These are phyloP conservation scores for Pneumocystis jirovecii DNA, from an alignment of 1,139 yeast species.

Conservation along the genomic window DNA sequence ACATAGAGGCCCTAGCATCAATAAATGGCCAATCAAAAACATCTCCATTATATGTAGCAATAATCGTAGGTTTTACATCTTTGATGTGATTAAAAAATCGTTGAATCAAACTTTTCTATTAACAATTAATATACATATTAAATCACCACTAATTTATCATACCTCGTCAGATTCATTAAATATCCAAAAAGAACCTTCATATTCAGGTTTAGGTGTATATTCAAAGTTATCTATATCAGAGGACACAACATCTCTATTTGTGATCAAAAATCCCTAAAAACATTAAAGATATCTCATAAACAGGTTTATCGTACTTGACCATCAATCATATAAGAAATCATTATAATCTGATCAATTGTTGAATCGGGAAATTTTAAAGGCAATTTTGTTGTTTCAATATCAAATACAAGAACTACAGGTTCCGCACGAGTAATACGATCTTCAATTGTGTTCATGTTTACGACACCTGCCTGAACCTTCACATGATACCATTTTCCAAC, in stretches of 20 bases:
- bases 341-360: constrained; percentile 86
- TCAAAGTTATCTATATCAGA: constrained; percentile 94
- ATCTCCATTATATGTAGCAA: constrained; percentile 96
- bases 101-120: constrained; percentile 41
- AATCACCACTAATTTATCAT: not conserved
- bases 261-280: constrained; percentile 57
- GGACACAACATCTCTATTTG: constrained; percentile 85
- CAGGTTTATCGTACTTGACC: constrained; percentile 37
- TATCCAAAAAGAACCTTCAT: constrained; percentile 75
- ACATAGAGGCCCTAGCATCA: constrained; percentile 67
- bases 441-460: constrained; percentile 44
- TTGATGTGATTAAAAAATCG: constrained; percentile 82
- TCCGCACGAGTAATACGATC: constrained; percentile 89
- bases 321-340: constrained; percentile 98
- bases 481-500: constrained; percentile 96
- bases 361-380: constrained; percentile 94
- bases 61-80: constrained; percentile 81
- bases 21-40: constrained; percentile 99
- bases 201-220: constrained; percentile 94
- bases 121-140: not conserved
- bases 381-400: constrained; percentile 93
- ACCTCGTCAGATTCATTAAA: constrained; percentile 76
- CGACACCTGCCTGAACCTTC: constrained; percentile 43
- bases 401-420: constrained; percentile 92
- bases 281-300: not conserved